Evolutionary conservation across 176 grass and related monocot genomes (phyloP).

Genomic region (Oryza meyeriana): DNA sequence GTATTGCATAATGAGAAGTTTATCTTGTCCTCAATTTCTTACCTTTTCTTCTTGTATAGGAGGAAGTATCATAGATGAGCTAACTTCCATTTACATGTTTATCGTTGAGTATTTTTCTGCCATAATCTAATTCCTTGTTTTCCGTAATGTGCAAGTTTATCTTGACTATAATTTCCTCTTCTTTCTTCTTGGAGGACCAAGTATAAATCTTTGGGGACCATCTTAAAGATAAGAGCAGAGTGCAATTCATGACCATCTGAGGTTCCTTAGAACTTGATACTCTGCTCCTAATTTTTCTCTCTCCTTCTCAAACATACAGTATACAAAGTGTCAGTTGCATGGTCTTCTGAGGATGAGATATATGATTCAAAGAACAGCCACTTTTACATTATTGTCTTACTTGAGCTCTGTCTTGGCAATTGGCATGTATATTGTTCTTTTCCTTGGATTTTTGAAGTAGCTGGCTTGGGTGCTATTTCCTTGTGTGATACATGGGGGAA

Average conservation of each 20-base stretch:
- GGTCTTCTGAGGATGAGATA: not conserved
- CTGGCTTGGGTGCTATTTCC: not conserved
- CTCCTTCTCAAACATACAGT: not conserved
- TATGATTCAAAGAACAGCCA: constrained; percentile 17
- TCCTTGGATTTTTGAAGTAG: constrained; percentile 8
- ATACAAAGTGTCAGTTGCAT: not conserved
- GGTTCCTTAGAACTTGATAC: constrained; percentile 2
- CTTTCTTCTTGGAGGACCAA: not conserved
- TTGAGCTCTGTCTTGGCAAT: constrained; percentile 3
- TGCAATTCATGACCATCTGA: not conserved
- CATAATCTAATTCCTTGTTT: not conserved
- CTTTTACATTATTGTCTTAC: constrained; percentile 1
- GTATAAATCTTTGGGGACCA: constrained; percentile 3
- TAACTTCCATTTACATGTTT: constrained; percentile 7
- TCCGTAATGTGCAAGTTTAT: not conserved
- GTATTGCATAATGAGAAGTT: not conserved
- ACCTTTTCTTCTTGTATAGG: not conserved
- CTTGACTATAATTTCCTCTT: not conserved
- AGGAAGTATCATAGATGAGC: not conserved
- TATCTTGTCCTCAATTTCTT: not conserved
- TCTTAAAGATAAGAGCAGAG: not conserved
- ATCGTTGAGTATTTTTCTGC: not conserved
- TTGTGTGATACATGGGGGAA: not conserved
- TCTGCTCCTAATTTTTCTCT: not conserved
- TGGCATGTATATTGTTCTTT: constrained; percentile 8